Percentiles rank a stretch among this genome's conserved stretches.
Conservation (phyloP, 78 protist genomes). For the Carpediemonas membranifera region DNA sequence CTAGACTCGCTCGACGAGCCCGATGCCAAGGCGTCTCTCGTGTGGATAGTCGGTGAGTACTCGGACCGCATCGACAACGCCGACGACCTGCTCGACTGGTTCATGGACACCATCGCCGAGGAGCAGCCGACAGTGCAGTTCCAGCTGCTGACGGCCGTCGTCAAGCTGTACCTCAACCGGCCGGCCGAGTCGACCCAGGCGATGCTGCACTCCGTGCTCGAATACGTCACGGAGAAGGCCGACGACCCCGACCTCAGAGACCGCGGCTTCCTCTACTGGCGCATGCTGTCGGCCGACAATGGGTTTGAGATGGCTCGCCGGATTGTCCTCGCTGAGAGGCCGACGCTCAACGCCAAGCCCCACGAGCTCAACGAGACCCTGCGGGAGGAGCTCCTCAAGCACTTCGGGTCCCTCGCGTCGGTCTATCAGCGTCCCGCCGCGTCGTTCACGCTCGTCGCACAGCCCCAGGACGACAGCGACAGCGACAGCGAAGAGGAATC, state of each 20-base stretch:
- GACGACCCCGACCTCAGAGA: slow-evolving; percentile 98
- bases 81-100: slow-evolving; percentile 68
- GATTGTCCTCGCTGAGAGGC: slow-evolving; percentile 23
- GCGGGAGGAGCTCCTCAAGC: neutral
- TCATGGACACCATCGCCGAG: slow-evolving; percentile 64
- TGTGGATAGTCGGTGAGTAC: slow-evolving; percentile 98
- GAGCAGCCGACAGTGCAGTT: slow-evolving; percentile 73
- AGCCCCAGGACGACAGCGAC: neutral
- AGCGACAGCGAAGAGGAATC: neutral
- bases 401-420: neutral
- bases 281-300: slow-evolving; percentile 82
- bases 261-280: slow-evolving; percentile 96
- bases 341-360: neutral
- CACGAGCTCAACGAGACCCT: neutral
- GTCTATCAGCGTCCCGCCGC: neutral
- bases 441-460: neutral
- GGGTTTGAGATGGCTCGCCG: slow-evolving; percentile 64
- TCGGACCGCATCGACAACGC: slow-evolving; percentile 96
- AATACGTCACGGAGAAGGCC: slow-evolving; percentile 68
- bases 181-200: slow-evolving; percentile 73
- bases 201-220: slow-evolving; percentile 44
- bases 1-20: slow-evolving; percentile 95
- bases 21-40: slow-evolving; percentile 95
- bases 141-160: slow-evolving; percentile 86
- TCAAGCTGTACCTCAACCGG: slow-evolving; percentile 87